Conservation (phyloP, 805 yeast species). For the Brettanomyces sp. region DNA sequence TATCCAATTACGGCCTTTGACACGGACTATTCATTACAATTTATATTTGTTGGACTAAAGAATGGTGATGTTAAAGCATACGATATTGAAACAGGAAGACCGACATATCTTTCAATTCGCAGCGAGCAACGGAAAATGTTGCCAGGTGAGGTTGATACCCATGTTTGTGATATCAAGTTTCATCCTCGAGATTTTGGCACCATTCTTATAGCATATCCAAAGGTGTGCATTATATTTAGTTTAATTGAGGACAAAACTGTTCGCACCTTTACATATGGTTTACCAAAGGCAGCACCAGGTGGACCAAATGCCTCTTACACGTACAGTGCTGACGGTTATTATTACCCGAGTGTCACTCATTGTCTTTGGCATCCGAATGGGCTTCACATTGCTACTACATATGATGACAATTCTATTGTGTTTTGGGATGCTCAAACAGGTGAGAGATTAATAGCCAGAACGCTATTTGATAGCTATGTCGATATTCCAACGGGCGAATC, state of each 20-base stretch:
- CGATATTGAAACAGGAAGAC: conserved; percentile 70
- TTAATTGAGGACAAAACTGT: conserved; percentile 51
- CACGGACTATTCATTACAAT: conserved; percentile 82
- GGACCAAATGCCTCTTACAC: conserved; percentile 38
- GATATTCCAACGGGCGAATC: conserved; percentile 36
- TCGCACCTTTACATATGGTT: conserved; percentile 46
- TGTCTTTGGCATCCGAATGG: conserved; percentile 93
- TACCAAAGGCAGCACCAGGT: conserved; percentile 66
- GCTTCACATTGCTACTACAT: conserved; percentile 67
- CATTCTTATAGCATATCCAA: conserved; percentile 62
- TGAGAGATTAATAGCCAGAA: conserved; percentile 62
- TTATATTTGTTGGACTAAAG: conserved; percentile 70
- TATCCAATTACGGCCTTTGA: conserved; percentile 61
- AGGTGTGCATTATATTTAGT: conserved; percentile 61
- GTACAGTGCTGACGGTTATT: conserved; percentile 17
- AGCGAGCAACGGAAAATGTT: conserved; percentile 60
- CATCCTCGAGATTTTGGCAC: conserved; percentile 88
- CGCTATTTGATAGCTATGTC: conserved; percentile 54
- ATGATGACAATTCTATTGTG: conserved; percentile 74
- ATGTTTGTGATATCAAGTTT: conserved; percentile 61
- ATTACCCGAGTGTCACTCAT: conserved; percentile 26
- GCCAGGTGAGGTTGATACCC: conserved; percentile 40
- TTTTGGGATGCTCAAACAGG: conserved; percentile 92
- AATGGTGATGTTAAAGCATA: conserved; percentile 66
- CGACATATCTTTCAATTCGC: conserved; percentile 58